phyloP scores from a whole-genome alignment of 2,329 filamentous ascomycete species.

The Passalora sequoiae region DNA sequence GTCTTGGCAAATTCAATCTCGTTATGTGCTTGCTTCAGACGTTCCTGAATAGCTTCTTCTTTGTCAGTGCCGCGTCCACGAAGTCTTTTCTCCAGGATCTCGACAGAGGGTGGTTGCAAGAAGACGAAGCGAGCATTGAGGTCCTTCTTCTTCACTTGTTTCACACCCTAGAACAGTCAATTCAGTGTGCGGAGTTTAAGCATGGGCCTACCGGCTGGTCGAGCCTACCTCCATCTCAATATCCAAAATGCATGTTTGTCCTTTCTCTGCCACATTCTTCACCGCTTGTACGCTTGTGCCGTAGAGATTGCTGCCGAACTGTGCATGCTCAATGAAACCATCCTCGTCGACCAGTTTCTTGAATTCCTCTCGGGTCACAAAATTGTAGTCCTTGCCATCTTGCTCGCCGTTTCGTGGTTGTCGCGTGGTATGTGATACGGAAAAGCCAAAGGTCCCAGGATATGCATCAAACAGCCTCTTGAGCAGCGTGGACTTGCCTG shows the following conservation, averaged over 20 bases:
- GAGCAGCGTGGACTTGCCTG: slow-evolving; percentile 77
- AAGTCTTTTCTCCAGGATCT: slow-evolving; percentile 68
- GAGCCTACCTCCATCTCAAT: slow-evolving; percentile 95
- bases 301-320: slow-evolving; percentile 82
- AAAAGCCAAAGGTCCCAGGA: slow-evolving; percentile 61
- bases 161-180: slow-evolving; percentile 63
- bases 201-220: no score
- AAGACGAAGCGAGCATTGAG: slow-evolving; percentile 78
- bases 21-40: slow-evolving; percentile 64
- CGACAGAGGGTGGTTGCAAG: slow-evolving; percentile 70
- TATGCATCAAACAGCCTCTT: slow-evolving; percentile 64
- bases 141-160: slow-evolving; percentile 76
- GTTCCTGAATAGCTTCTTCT: slow-evolving; percentile 64
- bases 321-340: slow-evolving; percentile 81
- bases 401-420: slow-evolving; percentile 67
- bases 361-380: slow-evolving; percentile 63
- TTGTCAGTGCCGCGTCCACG: slow-evolving; percentile 72
- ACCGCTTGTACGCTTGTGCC: slow-evolving; percentile 79
- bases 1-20: slow-evolving; percentile 70
- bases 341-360: slow-evolving; percentile 59
- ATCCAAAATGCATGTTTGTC: slow-evolving; percentile 74
- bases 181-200: no score
- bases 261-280: slow-evolving; percentile 64
- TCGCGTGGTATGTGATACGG: slow-evolving; percentile 68
- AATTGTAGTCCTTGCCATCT: slow-evolving; percentile 77